Conservation (phyloP, 2,329 filamentous ascomycete species). For the Lomentospora prolificans region DNA sequence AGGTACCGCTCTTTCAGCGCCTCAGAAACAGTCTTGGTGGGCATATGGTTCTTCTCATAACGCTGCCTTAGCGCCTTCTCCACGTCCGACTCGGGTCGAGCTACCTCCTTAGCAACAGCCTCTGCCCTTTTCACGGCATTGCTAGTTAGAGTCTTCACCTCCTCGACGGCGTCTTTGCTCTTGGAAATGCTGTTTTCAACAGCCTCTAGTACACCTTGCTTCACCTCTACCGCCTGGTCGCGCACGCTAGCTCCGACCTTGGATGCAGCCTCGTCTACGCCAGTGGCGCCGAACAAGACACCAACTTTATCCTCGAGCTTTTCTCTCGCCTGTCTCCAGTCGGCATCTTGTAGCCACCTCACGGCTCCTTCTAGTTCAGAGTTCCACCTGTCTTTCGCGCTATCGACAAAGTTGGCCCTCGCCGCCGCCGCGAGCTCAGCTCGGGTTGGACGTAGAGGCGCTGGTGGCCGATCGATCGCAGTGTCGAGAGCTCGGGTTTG, state of each 20-base stretch:
- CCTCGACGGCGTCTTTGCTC: slow-evolving; percentile 28
- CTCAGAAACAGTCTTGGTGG: slow-evolving; percentile 42
- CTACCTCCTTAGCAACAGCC: slow-evolving; percentile 16
- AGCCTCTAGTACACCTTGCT: slow-evolving; percentile 23
- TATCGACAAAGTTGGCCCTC: slow-evolving; percentile 49
- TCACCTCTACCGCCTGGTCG: slow-evolving; percentile 7
- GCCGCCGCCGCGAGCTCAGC: slow-evolving; percentile 40
- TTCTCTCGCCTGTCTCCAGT: slow-evolving; percentile 55
- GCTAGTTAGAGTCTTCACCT: slow-evolving; percentile 25
- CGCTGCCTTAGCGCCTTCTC: slow-evolving; percentile 42
- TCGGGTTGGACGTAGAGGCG: slow-evolving; percentile 37
- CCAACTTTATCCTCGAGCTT: slow-evolving; percentile 40
- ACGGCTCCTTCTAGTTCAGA: slow-evolving; percentile 59
- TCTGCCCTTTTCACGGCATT: slow-evolving; percentile 26
- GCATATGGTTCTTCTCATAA: slow-evolving; percentile 32
- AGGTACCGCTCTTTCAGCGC: slow-evolving; percentile 45
- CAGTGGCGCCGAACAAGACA: slow-evolving; percentile 25
- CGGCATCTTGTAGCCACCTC: slow-evolving; percentile 53
- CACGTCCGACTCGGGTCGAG: slow-evolving; percentile 24
- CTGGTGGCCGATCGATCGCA: slow-evolving; percentile 38
- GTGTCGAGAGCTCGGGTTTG: slow-evolving; percentile 45
- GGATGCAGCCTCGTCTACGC: slow-evolving; percentile 4
- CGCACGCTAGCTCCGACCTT: not conserved
- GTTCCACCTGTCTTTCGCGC: slow-evolving; percentile 72
- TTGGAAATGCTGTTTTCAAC: slow-evolving; percentile 32